These are phyloP conservation scores for Ramicandelaber brevisporus DNA, from an alignment of 192 early-diverging fungal genomes.

Conservation along the genomic window DNA sequence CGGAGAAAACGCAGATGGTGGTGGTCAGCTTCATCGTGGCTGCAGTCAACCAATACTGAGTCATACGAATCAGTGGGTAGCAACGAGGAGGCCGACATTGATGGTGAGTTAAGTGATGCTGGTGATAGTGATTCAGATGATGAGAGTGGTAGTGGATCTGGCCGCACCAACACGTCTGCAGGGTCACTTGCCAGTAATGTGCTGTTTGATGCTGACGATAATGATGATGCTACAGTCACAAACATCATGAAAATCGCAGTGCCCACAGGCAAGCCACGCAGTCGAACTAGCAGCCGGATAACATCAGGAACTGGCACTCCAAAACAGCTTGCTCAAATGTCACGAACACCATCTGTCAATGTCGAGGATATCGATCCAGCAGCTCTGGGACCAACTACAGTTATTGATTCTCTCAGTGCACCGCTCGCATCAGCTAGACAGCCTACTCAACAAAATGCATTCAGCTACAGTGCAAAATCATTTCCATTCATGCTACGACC, in stretches of 20 bases:
- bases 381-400: conserved; percentile 1
- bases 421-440: conserved; percentile 1
- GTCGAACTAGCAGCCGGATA: too few relatives aligned
- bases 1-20: too few relatives aligned
- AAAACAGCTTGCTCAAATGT: conserved; percentile 1
- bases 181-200: neutral
- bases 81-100: neutral
- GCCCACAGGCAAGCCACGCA: neutral
- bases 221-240: neutral
- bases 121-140: neutral
- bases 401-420: neutral
- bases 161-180: neutral
- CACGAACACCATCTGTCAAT: neutral
- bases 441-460: conserved; percentile 1
- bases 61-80: neutral
- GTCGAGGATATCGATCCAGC: neutral
- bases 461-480: conserved; percentile 6
- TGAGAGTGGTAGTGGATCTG: neutral
- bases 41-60: neutral
- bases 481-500: conserved; percentile 25
- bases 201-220: neutral
- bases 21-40: neutral
- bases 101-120: neutral
- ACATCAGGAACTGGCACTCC: too few relatives aligned
- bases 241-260: neutral